Evolutionary conservation across 768 basidiomycete genomes (phyloP).

Genomic region (Trametes meyenii): DNA sequence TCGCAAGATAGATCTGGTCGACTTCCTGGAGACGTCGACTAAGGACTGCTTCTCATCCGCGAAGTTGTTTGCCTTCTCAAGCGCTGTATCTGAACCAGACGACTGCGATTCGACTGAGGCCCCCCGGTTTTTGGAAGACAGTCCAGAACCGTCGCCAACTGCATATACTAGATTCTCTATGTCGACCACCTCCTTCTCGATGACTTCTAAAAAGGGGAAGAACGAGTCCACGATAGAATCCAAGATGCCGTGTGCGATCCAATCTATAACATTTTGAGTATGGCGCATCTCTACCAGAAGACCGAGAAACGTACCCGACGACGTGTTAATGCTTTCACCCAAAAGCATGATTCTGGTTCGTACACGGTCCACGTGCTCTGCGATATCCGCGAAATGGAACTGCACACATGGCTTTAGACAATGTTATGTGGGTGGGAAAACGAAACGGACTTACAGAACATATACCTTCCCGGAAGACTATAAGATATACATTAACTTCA

Average conservation of each 20-base stretch:
- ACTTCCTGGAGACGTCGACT: conserved; percentile 1
- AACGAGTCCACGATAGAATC: conserved; percentile 95
- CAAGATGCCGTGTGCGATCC: conserved; percentile 91
- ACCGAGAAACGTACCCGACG: conserved; percentile 58
- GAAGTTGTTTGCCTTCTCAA: background rate
- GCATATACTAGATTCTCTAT: conserved; percentile 74
- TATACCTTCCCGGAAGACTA: conserved; percentile 88
- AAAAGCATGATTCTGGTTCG: conserved; percentile 67
- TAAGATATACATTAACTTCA: conserved; percentile 85
- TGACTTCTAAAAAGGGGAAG: conserved; percentile 80
- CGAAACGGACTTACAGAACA: conserved; percentile 55
- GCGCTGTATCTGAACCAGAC: conserved; percentile 2
- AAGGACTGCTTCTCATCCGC: conserved; percentile 4
- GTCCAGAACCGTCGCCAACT: conserved; percentile 14
- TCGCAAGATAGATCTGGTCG: background rate
- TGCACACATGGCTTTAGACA: conserved; percentile 33
- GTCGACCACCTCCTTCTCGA: conserved; percentile 78
- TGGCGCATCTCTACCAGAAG: background rate
- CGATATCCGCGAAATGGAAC: conserved; percentile 92
- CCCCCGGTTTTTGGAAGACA: background rate
- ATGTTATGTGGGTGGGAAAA: background rate
- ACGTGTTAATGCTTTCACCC: conserved; percentile 65
- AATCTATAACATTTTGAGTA: conserved; percentile 52
- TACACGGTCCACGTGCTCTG: conserved; percentile 79
- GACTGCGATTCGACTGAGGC: background rate